phyloP scores from a whole-genome alignment of 2,329 filamentous ascomycete species.

The Scorias spongiosa region DNA sequence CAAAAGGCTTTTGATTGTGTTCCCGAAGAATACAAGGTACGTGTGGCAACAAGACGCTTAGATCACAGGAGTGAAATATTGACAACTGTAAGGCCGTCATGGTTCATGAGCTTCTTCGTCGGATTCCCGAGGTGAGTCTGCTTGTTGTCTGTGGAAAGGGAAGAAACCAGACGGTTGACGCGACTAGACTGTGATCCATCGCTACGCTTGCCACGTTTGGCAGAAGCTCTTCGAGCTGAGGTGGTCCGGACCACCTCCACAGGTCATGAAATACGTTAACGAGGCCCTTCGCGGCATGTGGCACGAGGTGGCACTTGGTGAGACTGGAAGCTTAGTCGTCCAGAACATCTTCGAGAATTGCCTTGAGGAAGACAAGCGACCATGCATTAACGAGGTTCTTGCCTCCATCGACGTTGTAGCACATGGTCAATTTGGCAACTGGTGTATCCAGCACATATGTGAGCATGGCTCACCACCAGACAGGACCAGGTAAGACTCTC shows the following conservation, averaged over 20 bases:
- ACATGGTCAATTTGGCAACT: slow-evolving; percentile 96
- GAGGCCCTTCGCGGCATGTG: slow-evolving; percentile 91
- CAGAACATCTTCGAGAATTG: slow-evolving; percentile 99
- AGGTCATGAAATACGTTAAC: slow-evolving; percentile 98
- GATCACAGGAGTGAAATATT: background rate
- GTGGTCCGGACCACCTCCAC: slow-evolving; percentile 85
- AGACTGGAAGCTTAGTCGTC: slow-evolving; percentile 93
- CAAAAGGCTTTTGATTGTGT: slow-evolving; percentile 98
- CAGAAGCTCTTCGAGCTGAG: slow-evolving; percentile 97
- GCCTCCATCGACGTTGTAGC: slow-evolving; percentile 90
- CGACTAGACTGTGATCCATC: slow-evolving; percentile 69
- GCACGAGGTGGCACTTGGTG: slow-evolving; percentile 93
- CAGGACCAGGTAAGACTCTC: slow-evolving; percentile 42
- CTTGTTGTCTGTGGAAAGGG: background rate
- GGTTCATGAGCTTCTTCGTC: slow-evolving; percentile 91
- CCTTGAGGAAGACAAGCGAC: slow-evolving; percentile 96
- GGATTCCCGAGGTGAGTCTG: slow-evolving; percentile 56
- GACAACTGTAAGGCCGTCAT: slow-evolving; percentile 49
- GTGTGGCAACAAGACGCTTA: background rate
- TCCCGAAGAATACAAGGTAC: slow-evolving; percentile 75
- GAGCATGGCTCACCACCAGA: slow-evolving; percentile 87
- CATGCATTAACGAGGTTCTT: slow-evolving; percentile 92
- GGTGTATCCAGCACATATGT: slow-evolving; percentile 99
- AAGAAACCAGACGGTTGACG: too few species aligned
- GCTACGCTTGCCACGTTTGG: slow-evolving; percentile 98